A percentile compares a stretch with the other conserved stretches of the same genome.
Evolutionary conservation across 2,329 filamentous ascomycete genomes (phyloP).

Genomic region (Sarocladiaceae sp.): DNA sequence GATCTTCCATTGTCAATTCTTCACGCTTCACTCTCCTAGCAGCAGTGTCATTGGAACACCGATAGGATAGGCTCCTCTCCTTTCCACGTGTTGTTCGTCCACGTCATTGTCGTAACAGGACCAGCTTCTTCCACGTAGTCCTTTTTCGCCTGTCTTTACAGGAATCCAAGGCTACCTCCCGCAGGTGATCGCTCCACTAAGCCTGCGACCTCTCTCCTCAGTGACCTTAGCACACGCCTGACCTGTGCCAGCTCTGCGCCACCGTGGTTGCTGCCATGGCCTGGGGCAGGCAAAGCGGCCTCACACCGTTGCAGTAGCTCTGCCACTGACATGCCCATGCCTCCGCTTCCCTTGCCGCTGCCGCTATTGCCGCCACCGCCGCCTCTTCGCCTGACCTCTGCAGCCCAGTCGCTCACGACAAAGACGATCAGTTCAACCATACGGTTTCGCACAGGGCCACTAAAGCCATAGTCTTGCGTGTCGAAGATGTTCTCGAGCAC

Average conservation of each 20-base stretch:
- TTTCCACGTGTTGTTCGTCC: too few species aligned
- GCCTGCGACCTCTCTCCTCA: constrained; percentile 38
- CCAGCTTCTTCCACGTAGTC: neutral
- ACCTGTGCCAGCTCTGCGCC: constrained; percentile 39
- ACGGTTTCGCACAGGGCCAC: constrained; percentile 39
- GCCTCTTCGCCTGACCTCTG: constrained; percentile 41
- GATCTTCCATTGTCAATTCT: too few species aligned
- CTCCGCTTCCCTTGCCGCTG: constrained; percentile 27
- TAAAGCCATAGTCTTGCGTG: constrained; percentile 53
- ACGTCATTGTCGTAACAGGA: neutral
- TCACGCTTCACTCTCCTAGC: too few species aligned
- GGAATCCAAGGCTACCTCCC: constrained; percentile 36
- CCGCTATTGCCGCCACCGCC: too few species aligned
- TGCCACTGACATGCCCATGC: constrained; percentile 37
- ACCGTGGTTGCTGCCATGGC: constrained; percentile 36
- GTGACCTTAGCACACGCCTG: constrained; percentile 32
- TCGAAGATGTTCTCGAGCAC: constrained; percentile 53
- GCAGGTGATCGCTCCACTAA: constrained; percentile 36
- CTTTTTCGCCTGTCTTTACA: constrained; percentile 22
- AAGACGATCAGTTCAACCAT: constrained; percentile 50
- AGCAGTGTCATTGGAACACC: too few species aligned
- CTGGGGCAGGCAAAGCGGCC: constrained; percentile 31
- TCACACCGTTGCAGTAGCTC: constrained; percentile 48
- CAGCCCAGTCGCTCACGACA: constrained; percentile 42
- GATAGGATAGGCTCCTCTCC: too few species aligned